Percentiles rank a stretch among this genome's conserved stretches.
phyloP scores from a whole-genome alignment of 345 rosid species.

The Corchorus olitorius region DNA sequence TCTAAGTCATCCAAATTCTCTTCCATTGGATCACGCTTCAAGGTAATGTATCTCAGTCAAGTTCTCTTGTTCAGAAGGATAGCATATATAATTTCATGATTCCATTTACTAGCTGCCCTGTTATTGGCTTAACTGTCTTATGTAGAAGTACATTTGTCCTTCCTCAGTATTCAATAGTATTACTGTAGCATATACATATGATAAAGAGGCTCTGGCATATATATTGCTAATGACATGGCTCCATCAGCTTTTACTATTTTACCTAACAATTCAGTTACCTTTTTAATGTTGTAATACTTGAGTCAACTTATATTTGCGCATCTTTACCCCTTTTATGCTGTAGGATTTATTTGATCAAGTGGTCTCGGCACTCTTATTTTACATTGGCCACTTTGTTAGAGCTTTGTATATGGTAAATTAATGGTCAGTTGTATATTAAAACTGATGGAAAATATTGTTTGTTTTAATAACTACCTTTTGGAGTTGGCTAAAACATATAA shows the following conservation, averaged over 20 bases:
- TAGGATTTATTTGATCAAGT: background rate
- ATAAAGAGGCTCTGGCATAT: background rate
- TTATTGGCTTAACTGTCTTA: constrained; percentile 10
- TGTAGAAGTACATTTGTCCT: background rate
- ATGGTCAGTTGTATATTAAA: background rate
- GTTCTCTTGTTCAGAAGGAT: background rate
- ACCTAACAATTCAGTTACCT: background rate
- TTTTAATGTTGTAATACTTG: background rate
- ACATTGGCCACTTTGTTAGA: background rate
- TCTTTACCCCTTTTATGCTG: background rate
- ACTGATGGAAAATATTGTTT: background rate
- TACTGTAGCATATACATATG: background rate
- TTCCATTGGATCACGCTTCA: constrained; percentile 77
- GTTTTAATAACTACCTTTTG: background rate
- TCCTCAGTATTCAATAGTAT: background rate
- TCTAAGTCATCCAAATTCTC: constrained; percentile 80
- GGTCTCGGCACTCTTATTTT: background rate
- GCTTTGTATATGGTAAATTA: background rate
- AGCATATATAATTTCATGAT: background rate
- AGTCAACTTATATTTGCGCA: background rate
- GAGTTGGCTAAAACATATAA: background rate
- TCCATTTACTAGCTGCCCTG: background rate
- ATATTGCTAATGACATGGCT: background rate
- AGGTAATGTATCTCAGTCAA: constrained; percentile 38
- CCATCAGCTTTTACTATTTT: background rate